These are phyloP conservation scores for Ceratobasidium sp. DNA, from an alignment of 1,284 basidiomycete genomes.

Conservation along the genomic window DNA sequence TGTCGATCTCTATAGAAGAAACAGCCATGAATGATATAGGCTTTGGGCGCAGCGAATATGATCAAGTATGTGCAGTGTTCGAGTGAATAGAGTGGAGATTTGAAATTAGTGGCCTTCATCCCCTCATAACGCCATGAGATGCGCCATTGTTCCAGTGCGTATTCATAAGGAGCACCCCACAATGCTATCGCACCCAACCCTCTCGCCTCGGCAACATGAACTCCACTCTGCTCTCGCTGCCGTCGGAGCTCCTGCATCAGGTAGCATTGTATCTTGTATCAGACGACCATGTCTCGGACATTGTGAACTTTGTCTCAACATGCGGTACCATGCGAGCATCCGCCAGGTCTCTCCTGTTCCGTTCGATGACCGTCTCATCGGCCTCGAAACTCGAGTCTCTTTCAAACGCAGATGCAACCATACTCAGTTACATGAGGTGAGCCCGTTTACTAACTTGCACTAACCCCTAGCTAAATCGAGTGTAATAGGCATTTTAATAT, in stretches of 20 bases:
- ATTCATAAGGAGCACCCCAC: conserved; percentile 2
- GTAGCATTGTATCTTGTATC: conserved; percentile 4
- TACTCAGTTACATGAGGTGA: conserved; percentile 27
- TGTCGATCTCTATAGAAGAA: too few species aligned
- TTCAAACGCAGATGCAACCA: conserved; percentile 8
- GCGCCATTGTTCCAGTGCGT: background rate
- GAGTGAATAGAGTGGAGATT: too few species aligned
- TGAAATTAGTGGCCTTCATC: conserved; percentile 27
- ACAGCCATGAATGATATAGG: too few species aligned
- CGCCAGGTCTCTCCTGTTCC: conserved; percentile 24
- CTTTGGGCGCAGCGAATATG: too few species aligned
- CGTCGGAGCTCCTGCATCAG: conserved; percentile 31
- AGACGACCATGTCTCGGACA: background rate
- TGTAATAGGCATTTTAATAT: conserved; percentile 24
- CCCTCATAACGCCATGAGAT: conserved; percentile 21
- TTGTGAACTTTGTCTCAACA: conserved; percentile 5
- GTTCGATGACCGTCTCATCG: conserved; percentile 20
- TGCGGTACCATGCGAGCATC: conserved; percentile 12
- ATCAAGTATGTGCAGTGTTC: too few species aligned
- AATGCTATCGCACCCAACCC: background rate
- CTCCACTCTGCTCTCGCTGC: conserved; percentile 7
- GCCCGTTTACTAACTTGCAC: background rate
- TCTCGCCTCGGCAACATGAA: background rate
- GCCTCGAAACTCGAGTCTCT: conserved; percentile 22
- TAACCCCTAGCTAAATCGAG: background rate